phyloP scores from a whole-genome alignment of 2,329 filamentous ascomycete genomes.

The Claviceps cyperi region DNA sequence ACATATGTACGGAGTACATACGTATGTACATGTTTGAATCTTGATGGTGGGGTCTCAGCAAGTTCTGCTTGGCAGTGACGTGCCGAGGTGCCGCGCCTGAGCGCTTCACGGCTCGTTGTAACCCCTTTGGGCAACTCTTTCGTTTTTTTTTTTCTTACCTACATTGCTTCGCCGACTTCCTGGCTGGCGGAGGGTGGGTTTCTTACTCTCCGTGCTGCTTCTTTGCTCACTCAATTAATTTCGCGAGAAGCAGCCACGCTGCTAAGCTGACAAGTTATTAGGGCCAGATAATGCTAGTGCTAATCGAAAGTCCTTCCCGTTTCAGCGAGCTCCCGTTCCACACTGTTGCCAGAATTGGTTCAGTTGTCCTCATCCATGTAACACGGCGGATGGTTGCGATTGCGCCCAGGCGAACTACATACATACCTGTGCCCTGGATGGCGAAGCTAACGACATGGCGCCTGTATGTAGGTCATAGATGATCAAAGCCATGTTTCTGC shows the following conservation, averaged over 20 bases:
- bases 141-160: too few species aligned
- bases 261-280: background rate
- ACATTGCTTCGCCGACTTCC: too few species aligned
- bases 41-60: background rate
- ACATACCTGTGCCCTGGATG: background rate
- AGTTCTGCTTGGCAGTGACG: background rate
- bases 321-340: background rate
- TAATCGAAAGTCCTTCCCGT: background rate
- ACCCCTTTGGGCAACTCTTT: constrained; percentile 2
- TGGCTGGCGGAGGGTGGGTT: background rate
- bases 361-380: background rate
- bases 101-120: background rate
- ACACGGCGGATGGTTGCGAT: background rate
- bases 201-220: background rate
- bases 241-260: background rate
- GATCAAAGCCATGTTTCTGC: background rate
- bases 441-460: background rate
- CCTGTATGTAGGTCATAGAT: background rate
- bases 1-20: background rate
- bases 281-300: background rate
- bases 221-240: background rate
- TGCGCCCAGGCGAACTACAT: background rate
- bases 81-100: background rate
- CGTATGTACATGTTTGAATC: too few species aligned
- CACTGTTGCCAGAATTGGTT: background rate